Evolutionary conservation across 768 basidiomycete genomes (phyloP).

Genomic region (Trichaptum fuscoviolaceum): DNA sequence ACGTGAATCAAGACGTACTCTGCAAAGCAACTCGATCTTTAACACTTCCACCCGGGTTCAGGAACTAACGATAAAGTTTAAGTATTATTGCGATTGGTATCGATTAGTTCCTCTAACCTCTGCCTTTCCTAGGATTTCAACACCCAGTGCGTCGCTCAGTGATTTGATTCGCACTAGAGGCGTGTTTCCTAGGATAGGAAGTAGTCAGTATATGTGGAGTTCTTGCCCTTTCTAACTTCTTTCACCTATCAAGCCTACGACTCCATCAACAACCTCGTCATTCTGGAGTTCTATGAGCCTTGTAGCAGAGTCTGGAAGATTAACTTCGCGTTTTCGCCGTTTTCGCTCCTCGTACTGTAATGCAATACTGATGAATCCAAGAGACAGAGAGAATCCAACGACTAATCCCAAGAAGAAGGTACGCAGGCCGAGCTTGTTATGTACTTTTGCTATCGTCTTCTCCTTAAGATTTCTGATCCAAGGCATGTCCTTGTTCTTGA

Average conservation of each 20-base stretch:
- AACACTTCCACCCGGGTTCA: slow-evolving; percentile 97
- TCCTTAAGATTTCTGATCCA: not conserved
- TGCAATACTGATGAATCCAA: slow-evolving; percentile 63
- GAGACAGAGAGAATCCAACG: slow-evolving; percentile 71
- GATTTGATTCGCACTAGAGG: slow-evolving; percentile 90
- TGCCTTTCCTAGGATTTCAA: slow-evolving; percentile 94
- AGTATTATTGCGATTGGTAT: not conserved
- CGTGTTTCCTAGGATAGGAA: slow-evolving; percentile 67
- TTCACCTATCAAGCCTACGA: slow-evolving; percentile 82
- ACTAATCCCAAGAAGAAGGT: slow-evolving; percentile 44
- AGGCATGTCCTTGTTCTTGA: not conserved
- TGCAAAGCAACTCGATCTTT: slow-evolving; percentile 96
- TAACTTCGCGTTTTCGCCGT: slow-evolving; percentile 28
- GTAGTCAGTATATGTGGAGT: not conserved
- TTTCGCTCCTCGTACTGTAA: slow-evolving; percentile 48
- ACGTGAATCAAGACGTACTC: slow-evolving; percentile 39
- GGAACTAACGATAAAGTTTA: slow-evolving; percentile 47
- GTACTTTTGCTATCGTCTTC: not conserved
- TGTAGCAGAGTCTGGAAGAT: slow-evolving; percentile 26
- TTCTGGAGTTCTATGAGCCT: slow-evolving; percentile 68
- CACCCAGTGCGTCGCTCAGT: slow-evolving; percentile 82
- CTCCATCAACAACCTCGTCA: slow-evolving; percentile 75
- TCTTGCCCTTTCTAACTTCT: slow-evolving; percentile 4
- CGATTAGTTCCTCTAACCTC: slow-evolving; percentile 48
- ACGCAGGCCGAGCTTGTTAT: not conserved